A percentile compares a stretch with the other conserved stretches of the same genome.
Evolutionary conservation across 1,139 yeast species (phyloP).

Genomic region (Lodderomyces pseudojiufengensis): DNA sequence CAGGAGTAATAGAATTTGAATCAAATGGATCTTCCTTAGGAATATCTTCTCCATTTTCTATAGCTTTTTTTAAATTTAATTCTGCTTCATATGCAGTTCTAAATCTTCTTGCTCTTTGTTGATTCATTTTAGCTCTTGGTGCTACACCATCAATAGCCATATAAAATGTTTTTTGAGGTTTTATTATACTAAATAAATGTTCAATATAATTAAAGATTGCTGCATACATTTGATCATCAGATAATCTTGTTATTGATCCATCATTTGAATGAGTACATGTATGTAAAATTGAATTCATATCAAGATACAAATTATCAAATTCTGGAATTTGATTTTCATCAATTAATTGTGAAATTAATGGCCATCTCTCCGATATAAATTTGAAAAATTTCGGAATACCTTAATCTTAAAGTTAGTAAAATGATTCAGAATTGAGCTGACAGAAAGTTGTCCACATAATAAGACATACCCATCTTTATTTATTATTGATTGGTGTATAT

Average conservation of each 20-base stretch:
- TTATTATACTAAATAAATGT: slow-evolving; percentile 82
- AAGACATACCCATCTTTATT: slow-evolving; percentile 8
- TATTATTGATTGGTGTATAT: slow-evolving; percentile 1
- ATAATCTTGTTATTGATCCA: slow-evolving; percentile 55
- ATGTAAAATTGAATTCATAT: slow-evolving; percentile 96
- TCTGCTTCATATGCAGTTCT: slow-evolving; percentile 95
- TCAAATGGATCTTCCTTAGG: slow-evolving; percentile 85
- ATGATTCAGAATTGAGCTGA: background rate
- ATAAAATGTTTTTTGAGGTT: slow-evolving; percentile 82
- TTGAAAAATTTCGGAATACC: slow-evolving; percentile 97
- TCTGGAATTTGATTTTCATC: slow-evolving; percentile 87
- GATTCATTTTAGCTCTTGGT: slow-evolving; percentile 99
- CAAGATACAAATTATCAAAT: slow-evolving; percentile 90
- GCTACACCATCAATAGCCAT: slow-evolving; percentile 99
- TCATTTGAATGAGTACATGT: slow-evolving; percentile 84
- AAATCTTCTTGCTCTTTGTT: slow-evolving; percentile 95
- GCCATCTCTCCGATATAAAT: slow-evolving; percentile 99
- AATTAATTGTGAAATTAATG: slow-evolving; percentile 82
- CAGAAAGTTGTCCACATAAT: no score
- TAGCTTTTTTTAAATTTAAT: slow-evolving; percentile 62
- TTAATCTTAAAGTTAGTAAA: slow-evolving; percentile 1
- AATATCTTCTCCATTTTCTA: slow-evolving; percentile 55
- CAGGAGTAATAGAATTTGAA: slow-evolving; percentile 94
- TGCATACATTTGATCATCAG: slow-evolving; percentile 90
- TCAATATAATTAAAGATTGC: slow-evolving; percentile 95